Evolutionary conservation across 768 basidiomycete genomes (phyloP).

Genomic region (Mycena chlorophos): DNA sequence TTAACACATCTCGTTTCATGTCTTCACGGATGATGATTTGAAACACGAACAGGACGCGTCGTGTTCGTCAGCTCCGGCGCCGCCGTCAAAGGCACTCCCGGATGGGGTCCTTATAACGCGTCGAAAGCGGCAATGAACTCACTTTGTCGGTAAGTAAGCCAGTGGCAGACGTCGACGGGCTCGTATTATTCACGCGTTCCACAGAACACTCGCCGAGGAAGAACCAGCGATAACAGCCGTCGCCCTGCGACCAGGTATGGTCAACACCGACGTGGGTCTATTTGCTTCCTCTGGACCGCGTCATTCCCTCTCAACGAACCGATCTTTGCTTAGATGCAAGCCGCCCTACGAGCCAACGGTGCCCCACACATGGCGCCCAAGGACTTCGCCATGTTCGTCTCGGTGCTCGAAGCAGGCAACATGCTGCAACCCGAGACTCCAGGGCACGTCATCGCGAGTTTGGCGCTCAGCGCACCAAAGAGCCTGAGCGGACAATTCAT

Average conservation of each 20-base stretch:
- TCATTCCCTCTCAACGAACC: slow-evolving; percentile 2
- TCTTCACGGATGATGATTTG: neutral
- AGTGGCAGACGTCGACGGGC: neutral
- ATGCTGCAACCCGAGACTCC: slow-evolving; percentile 74
- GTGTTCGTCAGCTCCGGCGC: slow-evolving; percentile 88
- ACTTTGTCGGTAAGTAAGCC: slow-evolving; percentile 58
- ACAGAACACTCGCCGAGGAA: slow-evolving; percentile 81
- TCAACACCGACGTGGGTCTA: slow-evolving; percentile 73
- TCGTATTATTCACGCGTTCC: neutral
- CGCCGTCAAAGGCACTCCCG: slow-evolving; percentile 61
- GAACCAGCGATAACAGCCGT: slow-evolving; percentile 74
- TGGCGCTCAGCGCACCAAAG: slow-evolving; percentile 65
- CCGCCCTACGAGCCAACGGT: slow-evolving; percentile 50
- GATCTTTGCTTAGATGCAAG: slow-evolving; percentile 84
- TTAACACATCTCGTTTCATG: neutral
- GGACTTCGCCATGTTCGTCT: slow-evolving; percentile 59
- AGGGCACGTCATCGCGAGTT: slow-evolving; percentile 76
- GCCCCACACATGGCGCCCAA: slow-evolving; percentile 51
- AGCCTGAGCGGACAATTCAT: slow-evolving; percentile 75
- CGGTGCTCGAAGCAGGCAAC: slow-evolving; percentile 59
- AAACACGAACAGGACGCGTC: slow-evolving; percentile 50
- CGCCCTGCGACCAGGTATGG: slow-evolving; percentile 84
- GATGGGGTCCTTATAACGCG: slow-evolving; percentile 84
- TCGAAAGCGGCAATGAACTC: slow-evolving; percentile 90
- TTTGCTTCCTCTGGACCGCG: neutral